A percentile compares a stretch with the other conserved stretches of the same genome.
phyloP scores from a whole-genome alignment of 2,329 filamentous ascomycete genomes.

The Falciphora oryzae region DNA sequence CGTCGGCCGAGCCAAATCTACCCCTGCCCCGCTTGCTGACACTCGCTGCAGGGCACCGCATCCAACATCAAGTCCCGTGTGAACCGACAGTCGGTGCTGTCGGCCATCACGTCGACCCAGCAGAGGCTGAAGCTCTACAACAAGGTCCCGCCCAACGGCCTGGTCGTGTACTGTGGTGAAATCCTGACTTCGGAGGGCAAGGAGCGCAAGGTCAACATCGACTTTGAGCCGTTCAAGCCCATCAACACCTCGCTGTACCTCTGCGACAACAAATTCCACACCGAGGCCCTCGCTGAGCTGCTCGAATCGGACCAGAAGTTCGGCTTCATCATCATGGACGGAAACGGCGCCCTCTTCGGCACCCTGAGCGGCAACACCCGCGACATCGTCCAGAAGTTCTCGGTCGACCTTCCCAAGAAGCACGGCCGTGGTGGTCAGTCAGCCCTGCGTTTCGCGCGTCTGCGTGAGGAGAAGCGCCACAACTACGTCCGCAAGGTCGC shows the following conservation, averaged over 20 bases:
- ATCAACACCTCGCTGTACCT: conserved; percentile 99
- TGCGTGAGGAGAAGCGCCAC: conserved; percentile 98
- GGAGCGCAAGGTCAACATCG: conserved; percentile 99
- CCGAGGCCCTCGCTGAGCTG: conserved; percentile 91
- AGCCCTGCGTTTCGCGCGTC: conserved; percentile 97
- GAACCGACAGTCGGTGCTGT: conserved; percentile 95
- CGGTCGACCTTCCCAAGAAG: conserved; percentile 98
- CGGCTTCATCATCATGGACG: conserved; percentile 99
- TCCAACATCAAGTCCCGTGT: conserved; percentile 99
- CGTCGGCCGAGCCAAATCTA: background rate
- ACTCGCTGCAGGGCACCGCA: conserved; percentile 68
- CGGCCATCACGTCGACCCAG: conserved; percentile 97
- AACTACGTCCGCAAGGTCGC: conserved; percentile 99
- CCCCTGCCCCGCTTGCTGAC: conserved; percentile 4
- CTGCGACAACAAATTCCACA: conserved; percentile 99
- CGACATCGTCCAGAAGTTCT: conserved; percentile 96
- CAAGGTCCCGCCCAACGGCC: conserved; percentile 94
- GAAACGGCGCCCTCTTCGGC: conserved; percentile 95
- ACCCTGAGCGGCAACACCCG: conserved; percentile 96
- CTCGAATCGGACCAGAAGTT: conserved; percentile 99
- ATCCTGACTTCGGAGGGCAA: conserved; percentile 98
- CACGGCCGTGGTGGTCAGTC: conserved; percentile 99
- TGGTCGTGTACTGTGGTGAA: conserved; percentile 99
- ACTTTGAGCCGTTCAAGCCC: conserved; percentile 99
- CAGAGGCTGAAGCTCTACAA: conserved; percentile 98